Conservation (phyloP, 2,329 filamentous ascomycete genomes). For the Rosellinia necatrix region DNA sequence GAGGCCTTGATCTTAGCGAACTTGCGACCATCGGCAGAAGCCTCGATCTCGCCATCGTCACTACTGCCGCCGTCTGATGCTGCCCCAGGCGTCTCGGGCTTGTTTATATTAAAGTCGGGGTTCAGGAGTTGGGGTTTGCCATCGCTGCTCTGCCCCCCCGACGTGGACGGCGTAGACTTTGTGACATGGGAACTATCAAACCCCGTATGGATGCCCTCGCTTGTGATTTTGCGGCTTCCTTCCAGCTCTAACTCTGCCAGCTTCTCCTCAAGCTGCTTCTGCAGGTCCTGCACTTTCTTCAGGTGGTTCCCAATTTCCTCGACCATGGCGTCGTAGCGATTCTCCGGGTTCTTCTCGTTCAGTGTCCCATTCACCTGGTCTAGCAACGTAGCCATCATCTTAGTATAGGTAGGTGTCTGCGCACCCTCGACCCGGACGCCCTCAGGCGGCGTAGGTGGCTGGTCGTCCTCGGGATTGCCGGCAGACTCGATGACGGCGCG, state of each 20-base stretch:
- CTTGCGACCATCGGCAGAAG: constrained; percentile 75
- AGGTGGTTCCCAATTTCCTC: constrained; percentile 78
- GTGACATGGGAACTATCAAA: constrained; percentile 85
- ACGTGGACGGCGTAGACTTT: constrained; percentile 40
- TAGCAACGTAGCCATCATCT: constrained; percentile 97
- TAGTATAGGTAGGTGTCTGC: constrained; percentile 81
- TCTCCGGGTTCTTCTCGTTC: constrained; percentile 72
- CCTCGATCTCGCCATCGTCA: constrained; percentile 66
- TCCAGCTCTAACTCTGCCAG: constrained; percentile 83
- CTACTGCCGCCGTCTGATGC: constrained; percentile 51
- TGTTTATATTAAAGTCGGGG: constrained; percentile 55
- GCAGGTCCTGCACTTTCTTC: constrained; percentile 76
- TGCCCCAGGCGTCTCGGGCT: constrained; percentile 33
- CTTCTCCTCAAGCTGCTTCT: constrained; percentile 74
- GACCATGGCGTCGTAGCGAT: constrained; percentile 76
- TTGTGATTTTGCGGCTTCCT: constrained; percentile 89
- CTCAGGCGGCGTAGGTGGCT: constrained; percentile 73
- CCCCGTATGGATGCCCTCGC: constrained; percentile 83
- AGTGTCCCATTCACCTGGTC: constrained; percentile 89
- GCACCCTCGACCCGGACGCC: constrained; percentile 78
- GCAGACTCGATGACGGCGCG: constrained; percentile 84
- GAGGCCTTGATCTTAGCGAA: constrained; percentile 79
- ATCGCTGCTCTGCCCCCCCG: constrained; percentile 52
- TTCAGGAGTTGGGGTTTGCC: constrained; percentile 76
- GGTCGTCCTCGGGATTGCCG: constrained; percentile 72